phyloP scores from a whole-genome alignment of 176 grass and related monocot genomes.

The Lolium perenne region DNA sequence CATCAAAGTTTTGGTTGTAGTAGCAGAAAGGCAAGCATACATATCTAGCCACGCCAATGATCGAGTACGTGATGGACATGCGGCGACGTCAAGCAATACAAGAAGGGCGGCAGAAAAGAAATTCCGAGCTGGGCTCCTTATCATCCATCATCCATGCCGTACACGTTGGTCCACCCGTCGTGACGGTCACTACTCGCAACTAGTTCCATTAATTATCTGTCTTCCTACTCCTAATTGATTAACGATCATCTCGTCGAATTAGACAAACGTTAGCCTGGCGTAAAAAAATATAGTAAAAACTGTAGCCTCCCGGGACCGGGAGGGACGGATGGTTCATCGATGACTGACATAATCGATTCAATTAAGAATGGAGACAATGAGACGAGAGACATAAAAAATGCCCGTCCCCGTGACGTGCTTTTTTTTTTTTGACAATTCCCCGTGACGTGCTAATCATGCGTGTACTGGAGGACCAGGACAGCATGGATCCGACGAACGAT shows the following conservation, averaged over 20 bases:
- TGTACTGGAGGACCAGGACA: constrained; percentile 2
- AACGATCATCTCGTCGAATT: background rate
- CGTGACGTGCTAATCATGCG: constrained; percentile 42
- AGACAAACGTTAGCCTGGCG: background rate
- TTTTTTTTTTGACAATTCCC: too few species aligned
- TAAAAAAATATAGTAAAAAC: background rate
- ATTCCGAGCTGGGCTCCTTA: background rate
- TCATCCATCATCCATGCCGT: constrained; percentile 16
- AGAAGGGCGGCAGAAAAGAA: background rate
- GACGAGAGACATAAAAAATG: background rate
- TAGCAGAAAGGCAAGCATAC: too few species aligned
- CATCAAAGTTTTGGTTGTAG: too few species aligned
- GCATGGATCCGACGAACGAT: background rate
- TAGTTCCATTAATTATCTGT: background rate
- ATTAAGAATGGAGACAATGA: background rate
- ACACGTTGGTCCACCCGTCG: constrained; percentile 16
- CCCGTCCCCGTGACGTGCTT: constrained; percentile 28
- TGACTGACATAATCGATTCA: background rate
- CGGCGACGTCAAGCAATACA: constrained; percentile 22
- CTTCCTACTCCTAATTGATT: background rate
- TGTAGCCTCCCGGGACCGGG: background rate
- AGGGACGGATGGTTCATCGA: background rate
- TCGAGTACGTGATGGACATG: background rate
- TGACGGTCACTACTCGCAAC: constrained; percentile 14
- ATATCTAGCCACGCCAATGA: too few species aligned